These are phyloP conservation scores for Tympanopsis confertula DNA, from an alignment of 2,329 filamentous ascomycete genomes.

Conservation along the genomic window DNA sequence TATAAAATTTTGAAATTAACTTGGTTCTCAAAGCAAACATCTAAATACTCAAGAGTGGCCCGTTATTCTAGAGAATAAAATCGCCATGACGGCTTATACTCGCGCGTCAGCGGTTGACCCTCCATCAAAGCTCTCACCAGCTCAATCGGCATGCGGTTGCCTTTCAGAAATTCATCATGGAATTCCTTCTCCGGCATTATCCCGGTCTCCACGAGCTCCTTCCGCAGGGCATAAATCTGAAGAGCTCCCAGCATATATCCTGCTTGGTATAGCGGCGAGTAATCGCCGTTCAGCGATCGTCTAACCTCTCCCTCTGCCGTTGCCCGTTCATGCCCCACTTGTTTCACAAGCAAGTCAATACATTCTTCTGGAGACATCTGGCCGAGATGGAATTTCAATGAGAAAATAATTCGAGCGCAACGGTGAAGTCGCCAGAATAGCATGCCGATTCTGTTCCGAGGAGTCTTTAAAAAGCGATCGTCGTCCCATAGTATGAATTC, in stretches of 20 bases:
- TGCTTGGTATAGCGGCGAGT: constrained; percentile 45
- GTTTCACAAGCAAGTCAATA: constrained; percentile 41
- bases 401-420: constrained; percentile 46
- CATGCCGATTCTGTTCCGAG: constrained; percentile 42
- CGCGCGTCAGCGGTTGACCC: constrained; percentile 22
- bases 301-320: constrained; percentile 50
- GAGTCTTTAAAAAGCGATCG: constrained; percentile 33
- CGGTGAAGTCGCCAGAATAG: constrained; percentile 54
- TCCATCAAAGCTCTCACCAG: constrained; percentile 35
- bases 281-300: constrained; percentile 41
- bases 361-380: constrained; percentile 39
- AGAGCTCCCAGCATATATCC: constrained; percentile 48
- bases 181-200: constrained; percentile 37
- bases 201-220: constrained; percentile 29
- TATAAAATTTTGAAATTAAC: no score
- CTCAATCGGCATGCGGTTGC: constrained; percentile 42
- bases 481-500: constrained; percentile 45
- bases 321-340: constrained; percentile 44
- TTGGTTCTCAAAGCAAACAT: no score
- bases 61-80: no score
- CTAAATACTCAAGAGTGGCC: no score
- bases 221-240: constrained; percentile 37
- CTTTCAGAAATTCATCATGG: constrained; percentile 37
- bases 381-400: constrained; percentile 43
- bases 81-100: constrained; percentile 35